Evolutionary conservation across 2,329 filamentous ascomycete genomes (phyloP).

Genomic region (Gaeumannomyces sp.): DNA sequence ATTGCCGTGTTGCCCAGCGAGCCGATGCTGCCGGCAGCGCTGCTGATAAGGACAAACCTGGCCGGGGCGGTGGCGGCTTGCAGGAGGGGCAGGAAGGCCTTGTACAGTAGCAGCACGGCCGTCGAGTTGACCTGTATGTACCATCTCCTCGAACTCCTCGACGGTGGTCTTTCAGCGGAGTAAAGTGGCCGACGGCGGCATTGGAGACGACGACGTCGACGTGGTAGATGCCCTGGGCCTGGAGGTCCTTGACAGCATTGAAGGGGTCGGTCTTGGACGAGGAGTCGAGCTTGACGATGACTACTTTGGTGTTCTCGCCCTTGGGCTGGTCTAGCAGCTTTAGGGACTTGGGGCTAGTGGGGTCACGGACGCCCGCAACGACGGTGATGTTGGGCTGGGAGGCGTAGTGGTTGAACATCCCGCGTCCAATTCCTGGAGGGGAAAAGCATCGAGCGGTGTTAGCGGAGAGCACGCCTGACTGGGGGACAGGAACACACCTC

Average conservation of each 20-base stretch:
- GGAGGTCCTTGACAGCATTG: constrained; percentile 10
- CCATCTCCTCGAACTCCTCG: constrained; percentile 15
- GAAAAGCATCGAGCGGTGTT: no score
- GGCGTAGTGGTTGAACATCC: neutral
- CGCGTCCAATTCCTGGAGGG: constrained; percentile 22
- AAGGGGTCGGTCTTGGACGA: constrained; percentile 14
- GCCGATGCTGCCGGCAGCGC: constrained; percentile 21
- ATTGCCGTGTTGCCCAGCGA: constrained; percentile 16
- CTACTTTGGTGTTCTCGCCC: constrained; percentile 13
- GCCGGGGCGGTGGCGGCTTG: neutral
- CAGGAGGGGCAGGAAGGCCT: constrained; percentile 16
- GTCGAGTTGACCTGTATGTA: constrained; percentile 20
- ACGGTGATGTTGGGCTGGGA: constrained; percentile 2
- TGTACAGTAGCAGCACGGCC: constrained; percentile 19
- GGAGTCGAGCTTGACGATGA: constrained; percentile 19
- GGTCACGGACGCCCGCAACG: neutral
- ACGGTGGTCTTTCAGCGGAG: constrained; percentile 14
- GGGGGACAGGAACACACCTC: neutral
- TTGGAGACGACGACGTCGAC: constrained; percentile 24
- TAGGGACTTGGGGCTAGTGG: constrained; percentile 31
- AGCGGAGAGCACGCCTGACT: no score
- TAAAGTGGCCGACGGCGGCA: constrained; percentile 16
- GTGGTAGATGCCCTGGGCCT: constrained; percentile 11
- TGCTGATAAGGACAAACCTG: constrained; percentile 20
- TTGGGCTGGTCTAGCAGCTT: constrained; percentile 66